Base-by-base conservation (phyloP, 2,329 filamentous ascomycete species). In the Epichloe glyceriae region DNA sequence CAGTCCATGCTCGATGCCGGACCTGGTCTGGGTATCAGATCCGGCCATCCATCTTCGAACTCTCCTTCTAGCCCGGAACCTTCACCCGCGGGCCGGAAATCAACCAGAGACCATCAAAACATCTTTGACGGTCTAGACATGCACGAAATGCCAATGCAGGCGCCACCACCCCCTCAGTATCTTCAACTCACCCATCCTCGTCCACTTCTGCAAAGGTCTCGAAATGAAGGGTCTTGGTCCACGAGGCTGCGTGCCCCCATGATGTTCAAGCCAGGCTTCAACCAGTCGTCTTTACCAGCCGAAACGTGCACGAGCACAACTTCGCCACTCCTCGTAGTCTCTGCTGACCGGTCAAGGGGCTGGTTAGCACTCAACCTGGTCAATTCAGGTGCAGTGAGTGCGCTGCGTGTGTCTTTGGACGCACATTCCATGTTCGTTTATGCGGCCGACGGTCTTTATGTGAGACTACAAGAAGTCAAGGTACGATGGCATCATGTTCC, bases 291-390 rank as follows among this genome's bases (percentile, higher is more conserved):
- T 15, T 33, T 52, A n/a, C 50, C 50, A 5, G 19, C 20, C 6
- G 50, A 52, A 20, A 52, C 45, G 6, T 52, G 50, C 38, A 44
- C 37, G 10, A 52, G 48, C 38, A 52, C 50, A 17, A 42, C n/a
- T 30, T 48, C 44, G 6, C 22, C 44, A 5, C 34, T 52, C 10
- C 38, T 48, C 19, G 41, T 33, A 4, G 41, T 48, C 37, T 11
- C 38, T 17, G 50, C 45, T 41, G 40, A 48, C 45, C 11, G 19
- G 17, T 38, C 35, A 17, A 40, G 39, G 5, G 50, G 50, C 34
- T 52, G 50, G 50, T 14, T 48, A 26, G 50, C 50, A 26, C 50
- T 52, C 20, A 47, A 52, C 17, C 26, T 52, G 37, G 50, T 52
- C 5, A 52, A 52, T 37, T 19, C 50, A 7, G 50, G 50, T 20